Base-by-base conservation (phyloP, 768 basidiomycete species). In the Mycena galopus region DNA sequence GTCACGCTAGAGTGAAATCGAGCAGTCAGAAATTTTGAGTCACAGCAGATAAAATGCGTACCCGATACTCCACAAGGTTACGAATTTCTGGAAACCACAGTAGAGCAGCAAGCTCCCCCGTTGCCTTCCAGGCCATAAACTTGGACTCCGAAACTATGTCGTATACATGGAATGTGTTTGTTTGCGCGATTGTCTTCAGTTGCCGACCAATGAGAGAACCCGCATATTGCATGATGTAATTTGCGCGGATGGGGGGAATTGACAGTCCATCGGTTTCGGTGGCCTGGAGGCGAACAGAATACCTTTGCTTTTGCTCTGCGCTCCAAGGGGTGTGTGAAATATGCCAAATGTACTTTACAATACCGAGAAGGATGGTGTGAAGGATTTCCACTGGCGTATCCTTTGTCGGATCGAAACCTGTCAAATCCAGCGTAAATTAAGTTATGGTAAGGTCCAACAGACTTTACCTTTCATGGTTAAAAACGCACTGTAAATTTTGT, bases 281-380 rank as follows among this genome's bases (percentile, higher is more conserved):
- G 5, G 77, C 58, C 59, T 75, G 76, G 21, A 79, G 75, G 2
- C 80, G 73, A 4, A 37, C 39, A 4, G 78, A 55, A 58, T 76
- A 78, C 6, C 67, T n/a, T 9, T 66, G 63, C 58, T 78, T 65
- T 29, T 73, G 27, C 11, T 67, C 67, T 5, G 70, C 35, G 8
- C 64, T 58, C 77, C 76, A 77, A 2, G 59, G 21, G 2, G 67
- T 77, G 47, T 77, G 66, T 17, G 76, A 69, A 11, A 44, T 21
- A 42, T 79, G 76, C 81, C 81, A 82, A 11, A 75, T 59, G 70
- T 82, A 82, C 65, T 82, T 82, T 51, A 75, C 68, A 3, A 75
- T 33, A 1, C 81, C 81, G 14, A 82, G 77, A 2, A 81, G 69
- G 39, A 77, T 66, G 0, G 79, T 79, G 61, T 82, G 81, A 2